Conservation (phyloP, 306 rosid genomes). For the Castanea crenata region DNA sequence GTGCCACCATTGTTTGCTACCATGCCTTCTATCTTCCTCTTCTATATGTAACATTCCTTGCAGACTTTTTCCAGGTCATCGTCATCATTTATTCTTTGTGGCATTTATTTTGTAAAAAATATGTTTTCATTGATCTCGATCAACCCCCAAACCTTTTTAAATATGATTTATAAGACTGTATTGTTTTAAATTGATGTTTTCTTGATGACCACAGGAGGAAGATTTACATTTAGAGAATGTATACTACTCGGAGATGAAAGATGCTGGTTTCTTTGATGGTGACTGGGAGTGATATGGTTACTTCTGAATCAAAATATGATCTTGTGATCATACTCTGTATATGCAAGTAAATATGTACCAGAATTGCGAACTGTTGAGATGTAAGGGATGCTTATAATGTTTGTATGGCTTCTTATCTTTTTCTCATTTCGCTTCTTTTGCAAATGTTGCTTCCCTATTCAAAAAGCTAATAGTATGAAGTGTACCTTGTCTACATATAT, state of each 20-base stretch:
- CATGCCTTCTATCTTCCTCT: constrained; percentile 91
- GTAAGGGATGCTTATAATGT: neutral
- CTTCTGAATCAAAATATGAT: constrained; percentile 8
- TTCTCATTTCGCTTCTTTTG: neutral
- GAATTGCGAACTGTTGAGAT: neutral
- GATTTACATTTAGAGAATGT: constrained; percentile 79
- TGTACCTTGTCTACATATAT: neutral
- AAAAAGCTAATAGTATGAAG: neutral
- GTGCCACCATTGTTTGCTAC: constrained; percentile 64
- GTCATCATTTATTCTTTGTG: neutral
- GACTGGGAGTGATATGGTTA: constrained; percentile 66
- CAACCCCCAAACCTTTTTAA: neutral
- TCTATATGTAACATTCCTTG: constrained; percentile 73
- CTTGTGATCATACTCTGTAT: constrained; percentile 25
- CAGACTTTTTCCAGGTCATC: constrained; percentile 83
- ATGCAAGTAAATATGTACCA: constrained; percentile 34
- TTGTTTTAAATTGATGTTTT: neutral
- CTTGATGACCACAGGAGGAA: constrained; percentile 58
- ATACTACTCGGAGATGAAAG: constrained; percentile 96
- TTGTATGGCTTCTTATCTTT: constrained; percentile 1
- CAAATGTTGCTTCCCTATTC: neutral
- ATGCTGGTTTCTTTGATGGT: constrained; percentile 87
- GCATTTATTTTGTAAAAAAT: neutral
- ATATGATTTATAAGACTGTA: neutral
- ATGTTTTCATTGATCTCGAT: neutral